Evolutionary conservation across 1,284 basidiomycete species (phyloP).

Genomic region (Cryptococcus sp.): DNA sequence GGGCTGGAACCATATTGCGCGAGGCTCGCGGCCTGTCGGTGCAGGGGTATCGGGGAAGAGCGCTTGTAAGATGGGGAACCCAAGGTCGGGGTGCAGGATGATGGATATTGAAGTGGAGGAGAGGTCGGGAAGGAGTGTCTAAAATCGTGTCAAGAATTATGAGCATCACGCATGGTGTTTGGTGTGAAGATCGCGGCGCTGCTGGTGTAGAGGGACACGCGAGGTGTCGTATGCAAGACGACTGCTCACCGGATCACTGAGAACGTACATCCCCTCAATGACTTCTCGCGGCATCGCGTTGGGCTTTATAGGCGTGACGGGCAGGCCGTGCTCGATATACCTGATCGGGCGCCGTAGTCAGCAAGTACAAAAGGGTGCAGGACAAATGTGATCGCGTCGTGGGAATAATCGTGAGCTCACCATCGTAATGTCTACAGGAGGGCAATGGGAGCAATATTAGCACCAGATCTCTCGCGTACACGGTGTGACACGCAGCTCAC

Average conservation of each 20-base stretch:
- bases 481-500: constrained; percentile 19
- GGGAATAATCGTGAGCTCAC: background rate
- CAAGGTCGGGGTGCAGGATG: constrained; percentile 70
- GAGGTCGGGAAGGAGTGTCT: constrained; percentile 66
- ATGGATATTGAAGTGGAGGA: constrained; percentile 73
- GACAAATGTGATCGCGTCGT: too few species aligned
- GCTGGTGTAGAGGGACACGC: constrained; percentile 6
- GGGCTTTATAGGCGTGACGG: constrained; percentile 62
- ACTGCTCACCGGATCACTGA: constrained; percentile 37
- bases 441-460: background rate
- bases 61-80: constrained; percentile 37
- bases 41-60: constrained; percentile 57
- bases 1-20: constrained; percentile 80
- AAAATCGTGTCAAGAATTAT: constrained; percentile 54
- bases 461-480: background rate
- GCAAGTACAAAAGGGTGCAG: too few species aligned
- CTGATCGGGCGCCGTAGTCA: constrained; percentile 43
- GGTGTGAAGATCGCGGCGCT: background rate
- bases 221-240: constrained; percentile 36
- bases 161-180: background rate
- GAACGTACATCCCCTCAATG: constrained; percentile 38
- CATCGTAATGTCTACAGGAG: background rate
- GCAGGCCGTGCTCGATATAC: constrained; percentile 64
- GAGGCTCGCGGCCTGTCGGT: constrained; percentile 56
- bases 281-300: constrained; percentile 22